phyloP scores from a whole-genome alignment of 1,284 basidiomycete species.

The Sanghuangporus weigelae region DNA sequence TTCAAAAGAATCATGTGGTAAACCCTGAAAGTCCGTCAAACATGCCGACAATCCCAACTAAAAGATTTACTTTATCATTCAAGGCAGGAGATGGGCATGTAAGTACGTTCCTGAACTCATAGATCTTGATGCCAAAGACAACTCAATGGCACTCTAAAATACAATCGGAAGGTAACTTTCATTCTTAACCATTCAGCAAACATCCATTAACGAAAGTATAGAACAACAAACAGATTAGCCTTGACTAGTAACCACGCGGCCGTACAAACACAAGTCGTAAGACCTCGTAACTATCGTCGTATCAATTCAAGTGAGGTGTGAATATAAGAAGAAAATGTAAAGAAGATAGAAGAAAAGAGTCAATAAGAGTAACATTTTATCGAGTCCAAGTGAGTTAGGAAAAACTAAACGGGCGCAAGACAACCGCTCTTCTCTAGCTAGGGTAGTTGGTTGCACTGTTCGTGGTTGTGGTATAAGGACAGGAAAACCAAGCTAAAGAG shows the following conservation, averaged over 20 bases:
- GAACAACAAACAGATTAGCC: background rate
- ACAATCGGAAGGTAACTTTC: too few relatives aligned
- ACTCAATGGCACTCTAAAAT: too few relatives aligned
- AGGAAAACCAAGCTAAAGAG: constrained; percentile 3
- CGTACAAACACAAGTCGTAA: constrained; percentile 7
- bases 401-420: background rate
- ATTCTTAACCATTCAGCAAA: background rate
- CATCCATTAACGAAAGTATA: constrained; percentile 4
- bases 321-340: background rate
- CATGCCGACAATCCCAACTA: too few relatives aligned
- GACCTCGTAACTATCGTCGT: constrained; percentile 1
- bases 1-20: too few relatives aligned
- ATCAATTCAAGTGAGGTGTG: background rate
- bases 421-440: background rate
- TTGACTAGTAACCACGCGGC: background rate
- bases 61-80: too few relatives aligned
- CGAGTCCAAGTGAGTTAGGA: background rate
- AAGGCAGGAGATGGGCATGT: too few relatives aligned
- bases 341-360: background rate
- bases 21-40: too few relatives aligned
- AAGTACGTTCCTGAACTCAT: too few relatives aligned
- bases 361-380: background rate
- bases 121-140: too few relatives aligned
- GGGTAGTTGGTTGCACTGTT: constrained; percentile 7
- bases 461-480: background rate